Conservation (phyloP, 495 filamentous ascomycete genomes). For the Penicillium roqueforti region DNA sequence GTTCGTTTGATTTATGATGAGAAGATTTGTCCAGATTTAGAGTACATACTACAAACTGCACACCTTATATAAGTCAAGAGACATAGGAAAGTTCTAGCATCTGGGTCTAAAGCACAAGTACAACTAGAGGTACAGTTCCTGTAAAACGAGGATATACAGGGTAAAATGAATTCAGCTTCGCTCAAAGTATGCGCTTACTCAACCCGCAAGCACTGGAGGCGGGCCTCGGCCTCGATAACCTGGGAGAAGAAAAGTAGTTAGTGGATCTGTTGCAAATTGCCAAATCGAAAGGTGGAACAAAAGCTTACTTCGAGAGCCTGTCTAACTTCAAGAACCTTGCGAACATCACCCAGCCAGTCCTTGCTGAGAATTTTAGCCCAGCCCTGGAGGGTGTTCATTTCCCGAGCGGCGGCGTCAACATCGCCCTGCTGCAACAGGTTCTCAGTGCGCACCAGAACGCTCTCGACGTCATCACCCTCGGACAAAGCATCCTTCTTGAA, state of each 20-base stretch:
- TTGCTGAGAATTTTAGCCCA: conserved; percentile 92
- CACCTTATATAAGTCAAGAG: neutral
- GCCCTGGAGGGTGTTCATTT: conserved; percentile 87
- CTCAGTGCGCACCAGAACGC: conserved; percentile 82
- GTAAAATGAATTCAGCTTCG: conserved; percentile 30
- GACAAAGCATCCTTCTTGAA: conserved; percentile 91
- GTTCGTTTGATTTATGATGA: neutral
- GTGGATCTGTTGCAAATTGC: conserved; percentile 4
- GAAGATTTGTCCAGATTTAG: neutral
- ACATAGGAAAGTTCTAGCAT: conserved; percentile 42
- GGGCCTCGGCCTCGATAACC: conserved; percentile 50
- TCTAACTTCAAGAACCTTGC: conserved; percentile 86
- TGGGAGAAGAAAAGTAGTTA: conserved; percentile 21
- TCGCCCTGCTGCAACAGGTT: conserved; percentile 86
- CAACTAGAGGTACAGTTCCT: conserved; percentile 46
- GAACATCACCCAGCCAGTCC: conserved; percentile 87
- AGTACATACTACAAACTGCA: neutral
- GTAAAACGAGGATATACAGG: conserved; percentile 36
- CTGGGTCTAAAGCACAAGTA: conserved; percentile 40
- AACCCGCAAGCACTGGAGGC: conserved; percentile 48
- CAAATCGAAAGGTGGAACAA: neutral
- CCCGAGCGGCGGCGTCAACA: conserved; percentile 82
- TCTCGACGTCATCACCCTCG: conserved; percentile 89
- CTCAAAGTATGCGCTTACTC: conserved; percentile 39
- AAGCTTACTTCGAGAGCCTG: conserved; percentile 86